phyloP scores from a whole-genome alignment of 1,284 basidiomycete genomes.

The Phaffia rhodozyma region DNA sequence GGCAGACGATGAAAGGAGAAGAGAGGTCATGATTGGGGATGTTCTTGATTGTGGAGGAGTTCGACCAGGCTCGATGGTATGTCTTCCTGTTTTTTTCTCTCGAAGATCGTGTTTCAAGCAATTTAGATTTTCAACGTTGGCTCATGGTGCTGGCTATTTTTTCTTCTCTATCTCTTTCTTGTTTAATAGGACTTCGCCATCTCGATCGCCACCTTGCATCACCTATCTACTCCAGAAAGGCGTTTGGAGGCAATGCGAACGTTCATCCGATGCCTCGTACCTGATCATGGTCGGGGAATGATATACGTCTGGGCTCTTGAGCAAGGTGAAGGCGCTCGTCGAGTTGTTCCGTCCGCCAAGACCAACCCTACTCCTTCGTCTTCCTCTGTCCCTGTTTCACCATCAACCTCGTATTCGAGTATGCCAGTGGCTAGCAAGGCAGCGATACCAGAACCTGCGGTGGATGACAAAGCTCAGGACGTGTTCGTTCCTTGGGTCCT shows the following conservation, averaged over 20 bases:
- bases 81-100: conserved; percentile 29
- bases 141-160: neutral
- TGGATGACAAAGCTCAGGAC: conserved; percentile 39
- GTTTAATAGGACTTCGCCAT: conserved; percentile 71
- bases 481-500: conserved; percentile 63
- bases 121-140: neutral
- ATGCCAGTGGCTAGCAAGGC: neutral
- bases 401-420: neutral
- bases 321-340: conserved; percentile 71
- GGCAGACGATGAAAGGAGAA: conserved; percentile 32
- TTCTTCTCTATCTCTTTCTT: neutral
- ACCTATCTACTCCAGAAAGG: conserved; percentile 65
- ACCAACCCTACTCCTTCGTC: too few species aligned
- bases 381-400: too few species aligned
- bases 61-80: conserved; percentile 51
- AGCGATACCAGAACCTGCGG: conserved; percentile 23
- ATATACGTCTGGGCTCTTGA: conserved; percentile 99
- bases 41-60: conserved; percentile 48
- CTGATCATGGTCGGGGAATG: conserved; percentile 59
- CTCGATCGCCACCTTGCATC: conserved; percentile 90
- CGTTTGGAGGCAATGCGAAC: conserved; percentile 60
- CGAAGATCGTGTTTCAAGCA: conserved; percentile 42
- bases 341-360: conserved; percentile 43
- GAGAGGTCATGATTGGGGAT: conserved; percentile 67
- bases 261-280: conserved; percentile 52